Evolutionary conservation across 2,329 filamentous ascomycete genomes (phyloP).

Genomic region (Rutstroemia sp.): DNA sequence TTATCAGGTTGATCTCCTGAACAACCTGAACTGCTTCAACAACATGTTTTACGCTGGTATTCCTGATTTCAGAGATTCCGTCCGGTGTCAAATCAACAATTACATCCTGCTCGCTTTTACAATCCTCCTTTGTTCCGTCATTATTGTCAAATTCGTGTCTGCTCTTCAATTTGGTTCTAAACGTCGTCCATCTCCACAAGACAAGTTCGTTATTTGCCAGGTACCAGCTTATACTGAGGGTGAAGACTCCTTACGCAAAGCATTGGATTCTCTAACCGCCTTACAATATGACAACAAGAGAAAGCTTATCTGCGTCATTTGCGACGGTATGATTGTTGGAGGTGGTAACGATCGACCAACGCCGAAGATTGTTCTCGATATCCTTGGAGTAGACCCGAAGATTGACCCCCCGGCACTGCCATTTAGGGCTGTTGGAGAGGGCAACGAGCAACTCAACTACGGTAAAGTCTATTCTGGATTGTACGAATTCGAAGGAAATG

Average conservation of each 20-base stretch:
- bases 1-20: constrained; percentile 42
- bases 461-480: constrained; percentile 97
- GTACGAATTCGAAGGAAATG: constrained; percentile 95
- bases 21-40: constrained; percentile 73
- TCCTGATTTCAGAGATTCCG: constrained; percentile 71
- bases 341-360: constrained; percentile 94
- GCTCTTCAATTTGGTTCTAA: constrained; percentile 92
- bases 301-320: constrained; percentile 93
- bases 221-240: constrained; percentile 97
- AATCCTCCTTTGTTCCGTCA: constrained; percentile 73
- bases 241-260: constrained; percentile 88
- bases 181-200: constrained; percentile 78
- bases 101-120: constrained; percentile 84
- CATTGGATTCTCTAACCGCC: constrained; percentile 87
- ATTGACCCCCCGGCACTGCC: constrained; percentile 89
- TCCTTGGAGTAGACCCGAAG: constrained; percentile 94
- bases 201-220: constrained; percentile 98
- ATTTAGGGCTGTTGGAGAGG: constrained; percentile 86
- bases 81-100: constrained; percentile 81
- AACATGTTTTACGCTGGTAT: constrained; percentile 78
- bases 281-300: constrained; percentile 97
- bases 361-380: constrained; percentile 94
- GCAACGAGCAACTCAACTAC: constrained; percentile 91
- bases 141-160: constrained; percentile 81
- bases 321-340: constrained; percentile 95